A percentile compares a stretch with the other conserved stretches of the same genome.
Evolutionary conservation across 331 rosid species (phyloP).

Genomic region (Quercus phellos): DNA sequence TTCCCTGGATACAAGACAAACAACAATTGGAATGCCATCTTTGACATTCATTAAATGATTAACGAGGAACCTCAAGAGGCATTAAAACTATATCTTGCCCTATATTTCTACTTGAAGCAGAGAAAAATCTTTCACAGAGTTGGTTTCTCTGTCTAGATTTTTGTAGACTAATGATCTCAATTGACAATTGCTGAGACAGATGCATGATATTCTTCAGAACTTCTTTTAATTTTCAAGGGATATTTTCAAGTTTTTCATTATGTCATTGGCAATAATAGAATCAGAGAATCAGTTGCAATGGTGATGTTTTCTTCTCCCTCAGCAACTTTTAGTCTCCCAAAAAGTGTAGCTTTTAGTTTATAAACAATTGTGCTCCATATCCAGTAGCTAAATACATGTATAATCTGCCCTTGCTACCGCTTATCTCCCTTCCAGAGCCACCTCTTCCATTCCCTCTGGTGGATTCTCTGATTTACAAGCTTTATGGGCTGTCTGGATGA

Average conservation of each 20-base stretch:
- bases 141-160: background rate
- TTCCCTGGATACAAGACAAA: background rate
- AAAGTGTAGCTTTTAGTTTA: no score
- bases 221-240: background rate
- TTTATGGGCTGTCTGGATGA: background rate
- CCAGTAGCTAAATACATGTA: background rate
- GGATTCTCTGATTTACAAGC: background rate
- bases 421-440: background rate
- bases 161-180: background rate
- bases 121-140: background rate
- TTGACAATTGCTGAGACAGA: background rate
- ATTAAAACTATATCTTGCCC: background rate
- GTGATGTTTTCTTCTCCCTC: no score
- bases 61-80: background rate
- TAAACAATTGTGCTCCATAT: no score
- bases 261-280: no score
- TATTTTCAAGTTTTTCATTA: no score
- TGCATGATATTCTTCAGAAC: background rate
- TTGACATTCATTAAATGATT: background rate
- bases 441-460: background rate
- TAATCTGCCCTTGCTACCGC: background rate
- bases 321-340: no score
- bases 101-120: background rate
- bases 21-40: background rate
- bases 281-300: no score